Base-by-base conservation (phyloP, 306 rosid species). In the Mimosa bimucronata region DNA sequence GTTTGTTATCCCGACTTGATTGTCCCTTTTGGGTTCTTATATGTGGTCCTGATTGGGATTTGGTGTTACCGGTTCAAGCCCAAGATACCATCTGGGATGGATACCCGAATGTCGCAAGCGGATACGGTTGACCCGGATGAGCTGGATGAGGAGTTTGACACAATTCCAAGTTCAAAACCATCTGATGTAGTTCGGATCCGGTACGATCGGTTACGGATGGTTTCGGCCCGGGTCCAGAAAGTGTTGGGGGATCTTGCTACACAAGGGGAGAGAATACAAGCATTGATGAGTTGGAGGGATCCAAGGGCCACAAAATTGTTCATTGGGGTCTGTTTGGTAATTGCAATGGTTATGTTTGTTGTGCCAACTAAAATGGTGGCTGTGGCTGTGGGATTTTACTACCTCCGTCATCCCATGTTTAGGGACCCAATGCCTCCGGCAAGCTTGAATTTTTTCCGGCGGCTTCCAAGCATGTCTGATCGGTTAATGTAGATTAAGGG, bases 1-100 rank as follows among this genome's bases (percentile, higher is more conserved):
- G 98, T 95, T 87, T 95, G 98, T 97, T 92, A 92, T 72, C 98
- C 98, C 0, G 98, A 95, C 87, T 86, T 95, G 77, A 76, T 91
- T 21, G 93, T 90, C 70, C 98, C 98, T 3, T 88, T 95, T 0
- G 98, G 88, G 67, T 91, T 92, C 75, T 75, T 92, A 1, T 95
- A 95, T 66, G 91, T 95, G 42, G 91, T 92, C 76, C 55, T 95
- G 29, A 91, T 95, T 2, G 97, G 98, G 0, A 90, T 92, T n/a
- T 95, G 98, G 98, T 91, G 91, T 65, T 90, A 81, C 57, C 94
- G 98, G 55, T 95, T 95, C 74, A 83, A 86, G 57, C 97, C 97
- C 0, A 91, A 68, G 73, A 89, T 90, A 57, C 98, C 97, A 0
- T 91, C 96, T 0, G 99, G 98, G 3, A 95, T 93, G 98, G 99